phyloP scores from a whole-genome alignment of 306 rosid species.

The Cicer pinnatifidum region DNA sequence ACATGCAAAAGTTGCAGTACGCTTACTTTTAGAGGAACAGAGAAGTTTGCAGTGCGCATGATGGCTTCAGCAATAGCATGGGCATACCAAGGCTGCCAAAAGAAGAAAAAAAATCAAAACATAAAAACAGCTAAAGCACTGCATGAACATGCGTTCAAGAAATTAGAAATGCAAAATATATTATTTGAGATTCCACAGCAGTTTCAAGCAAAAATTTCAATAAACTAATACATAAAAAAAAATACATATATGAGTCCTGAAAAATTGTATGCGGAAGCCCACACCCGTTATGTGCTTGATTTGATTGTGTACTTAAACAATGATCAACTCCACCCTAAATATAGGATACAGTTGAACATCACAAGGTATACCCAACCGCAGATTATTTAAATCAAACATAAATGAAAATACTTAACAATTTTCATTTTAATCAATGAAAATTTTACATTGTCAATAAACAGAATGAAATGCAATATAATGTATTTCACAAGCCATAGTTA shows the following conservation, averaged over 20 bases:
- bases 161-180: conserved; percentile 19
- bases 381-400: conserved; percentile 18
- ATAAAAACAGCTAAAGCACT: conserved; percentile 34
- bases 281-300: conserved; percentile 24
- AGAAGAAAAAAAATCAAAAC: conserved; percentile 8
- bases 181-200: not conserved
- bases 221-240: not conserved
- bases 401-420: conserved; percentile 21
- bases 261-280: conserved; percentile 36
- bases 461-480: not conserved
- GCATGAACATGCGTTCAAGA: conserved; percentile 11
- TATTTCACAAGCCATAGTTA: not conserved
- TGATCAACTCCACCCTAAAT: conserved; percentile 15
- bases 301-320: conserved; percentile 14
- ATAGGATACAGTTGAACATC: conserved; percentile 22
- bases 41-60: conserved; percentile 95
- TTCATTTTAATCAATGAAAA: conserved; percentile 8
- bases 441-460: not conserved
- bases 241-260: not conserved
- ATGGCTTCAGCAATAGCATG: conserved; percentile 98
- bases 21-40: conserved; percentile 92
- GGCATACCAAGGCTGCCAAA: conserved; percentile 94
- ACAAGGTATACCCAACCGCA: conserved; percentile 14
- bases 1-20: conserved; percentile 18
- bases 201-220: conserved; percentile 8